These are phyloP conservation scores for Microcyclosporella mali DNA, from an alignment of 2,329 filamentous ascomycete genomes.

Conservation along the genomic window DNA sequence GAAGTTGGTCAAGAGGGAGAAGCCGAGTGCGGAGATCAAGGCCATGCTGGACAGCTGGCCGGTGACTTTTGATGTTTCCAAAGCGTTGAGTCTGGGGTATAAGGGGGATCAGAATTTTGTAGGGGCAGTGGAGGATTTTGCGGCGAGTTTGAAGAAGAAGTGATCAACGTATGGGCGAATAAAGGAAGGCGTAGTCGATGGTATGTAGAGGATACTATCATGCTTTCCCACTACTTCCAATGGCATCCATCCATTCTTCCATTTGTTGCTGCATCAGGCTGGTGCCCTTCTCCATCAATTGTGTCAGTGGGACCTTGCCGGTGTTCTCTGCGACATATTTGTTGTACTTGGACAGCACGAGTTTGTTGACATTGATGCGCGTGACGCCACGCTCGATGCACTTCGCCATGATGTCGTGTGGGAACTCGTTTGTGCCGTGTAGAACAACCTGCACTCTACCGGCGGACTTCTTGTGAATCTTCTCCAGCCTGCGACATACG, in stretches of 20 bases:
- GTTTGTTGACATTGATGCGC: slow-evolving; percentile 56
- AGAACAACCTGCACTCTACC: slow-evolving; percentile 48
- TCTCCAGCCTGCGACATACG: slow-evolving; percentile 30
- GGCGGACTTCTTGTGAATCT: slow-evolving; percentile 46
- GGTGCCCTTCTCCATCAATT: slow-evolving; percentile 50
- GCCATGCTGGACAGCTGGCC: slow-evolving; percentile 54
- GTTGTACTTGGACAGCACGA: slow-evolving; percentile 47
- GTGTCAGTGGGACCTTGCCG: slow-evolving; percentile 47
- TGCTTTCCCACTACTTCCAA: slow-evolving; percentile 20
- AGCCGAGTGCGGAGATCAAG: slow-evolving; percentile 45
- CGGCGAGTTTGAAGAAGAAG: slow-evolving; percentile 26
- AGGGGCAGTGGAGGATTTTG: slow-evolving; percentile 42
- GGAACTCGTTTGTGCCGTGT: slow-evolving; percentile 55
- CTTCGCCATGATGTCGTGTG: slow-evolving; percentile 48
- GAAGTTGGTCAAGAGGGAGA: slow-evolving; percentile 46
- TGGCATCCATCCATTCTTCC: slow-evolving; percentile 50
- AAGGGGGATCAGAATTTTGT: slow-evolving; percentile 44
- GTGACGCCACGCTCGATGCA: slow-evolving; percentile 52
- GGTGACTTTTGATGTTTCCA: slow-evolving; percentile 49
- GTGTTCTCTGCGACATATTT: slow-evolving; percentile 44
- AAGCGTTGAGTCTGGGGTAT: slow-evolving; percentile 51
- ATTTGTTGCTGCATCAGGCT: slow-evolving; percentile 50
- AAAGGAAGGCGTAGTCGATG: neutral
- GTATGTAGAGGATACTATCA: neutral
- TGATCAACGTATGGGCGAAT: slow-evolving; percentile 8